Base-by-base conservation (phyloP, 306 rosid genomes). In the Pterocarpus macrocarpus region DNA sequence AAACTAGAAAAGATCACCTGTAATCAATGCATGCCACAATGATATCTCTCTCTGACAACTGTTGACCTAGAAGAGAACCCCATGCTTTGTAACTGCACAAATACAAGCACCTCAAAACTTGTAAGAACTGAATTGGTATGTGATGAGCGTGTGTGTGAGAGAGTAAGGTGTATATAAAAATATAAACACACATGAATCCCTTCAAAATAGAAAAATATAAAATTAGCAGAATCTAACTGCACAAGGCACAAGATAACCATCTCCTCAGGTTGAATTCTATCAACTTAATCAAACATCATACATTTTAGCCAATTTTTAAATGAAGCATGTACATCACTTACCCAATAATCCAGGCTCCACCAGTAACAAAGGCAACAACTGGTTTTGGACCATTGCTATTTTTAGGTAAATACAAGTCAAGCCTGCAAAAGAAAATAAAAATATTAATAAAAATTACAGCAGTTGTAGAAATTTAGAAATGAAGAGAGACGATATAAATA, bases 311-410 rank as follows among this genome's bases (percentile, higher is more conserved):
- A 35, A 36, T 44, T 57, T 44, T 77, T 44, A 55, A 69, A 61
- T 55, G 41, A 55, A 57, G 61, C n/a, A 59, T 77, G 63, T 43
- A 57, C 64, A 47, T 76, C 76, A 84, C 92, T 78, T 86, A 95
- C 99, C 99, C 99, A 45, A 94, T 91, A 87, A 92, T 91, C 98
- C 98, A 94, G 80, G 98, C 98, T 77, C 98, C 97, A 67, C 97
- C 98, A 66, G 97, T 95, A 79, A 95, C 64, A 87, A 95, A 91
- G 63, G 94, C 97, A 83, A 95, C 86, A 71, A 95, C 98, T 52
- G 98, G 97, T 80, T 92, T 95, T 52, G 91, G 91, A 41, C 91
- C 83, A 57, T 84, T 80, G 11, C 41, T 69, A 81, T 80, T 80
- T 86, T 88, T 92, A 38, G 98, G 98, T 43, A 95, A 73, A 80